Percentiles rank a stretch among this genome's conserved stretches.
phyloP scores from a whole-genome alignment of 176 grass and related monocot species.

The Eragrostis curvula region DNA sequence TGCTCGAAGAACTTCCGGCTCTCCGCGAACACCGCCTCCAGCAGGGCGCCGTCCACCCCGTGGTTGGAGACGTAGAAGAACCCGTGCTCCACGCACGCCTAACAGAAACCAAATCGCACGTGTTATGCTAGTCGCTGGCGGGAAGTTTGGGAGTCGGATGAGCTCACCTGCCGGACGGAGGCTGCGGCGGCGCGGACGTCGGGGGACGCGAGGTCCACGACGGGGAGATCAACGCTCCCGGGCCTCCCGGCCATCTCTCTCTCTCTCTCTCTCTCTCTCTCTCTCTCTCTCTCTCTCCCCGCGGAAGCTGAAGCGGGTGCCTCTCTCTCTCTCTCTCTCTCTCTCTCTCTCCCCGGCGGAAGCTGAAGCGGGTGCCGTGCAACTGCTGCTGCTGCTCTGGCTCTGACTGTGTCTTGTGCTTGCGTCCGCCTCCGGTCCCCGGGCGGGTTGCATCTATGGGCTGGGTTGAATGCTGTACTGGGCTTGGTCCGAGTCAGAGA shows the following conservation, averaged over 20 bases:
- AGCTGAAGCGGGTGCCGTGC: neutral
- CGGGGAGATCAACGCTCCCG: slow-evolving; percentile 44
- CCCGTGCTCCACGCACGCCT: slow-evolving; percentile 85
- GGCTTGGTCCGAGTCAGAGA: neutral
- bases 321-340: neutral
- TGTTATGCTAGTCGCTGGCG: neutral
- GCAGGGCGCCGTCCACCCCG: slow-evolving; percentile 45
- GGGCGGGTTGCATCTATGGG: neutral
- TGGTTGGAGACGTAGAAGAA: slow-evolving; percentile 93
- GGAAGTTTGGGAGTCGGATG: neutral
- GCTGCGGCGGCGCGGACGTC: slow-evolving; percentile 52
- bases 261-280: neutral
- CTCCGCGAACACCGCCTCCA: slow-evolving; percentile 58
- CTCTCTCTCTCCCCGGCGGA: neutral
- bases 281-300: too few relatives aligned
- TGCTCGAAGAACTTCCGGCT: slow-evolving; percentile 68
- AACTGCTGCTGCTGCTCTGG: neutral
- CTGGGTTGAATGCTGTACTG: too few relatives aligned
- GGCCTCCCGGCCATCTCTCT: slow-evolving; percentile 28
- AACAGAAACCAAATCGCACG: slow-evolving; percentile 14
- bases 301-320: neutral
- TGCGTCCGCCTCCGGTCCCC: neutral
- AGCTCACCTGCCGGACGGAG: slow-evolving; percentile 57
- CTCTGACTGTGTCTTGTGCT: too few relatives aligned
- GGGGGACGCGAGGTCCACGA: slow-evolving; percentile 69